Percentiles rank a stretch among this genome's conserved stretches.
Conservation (phyloP, 1,284 basidiomycete species). For the Apiotrichum brassicae region DNA sequence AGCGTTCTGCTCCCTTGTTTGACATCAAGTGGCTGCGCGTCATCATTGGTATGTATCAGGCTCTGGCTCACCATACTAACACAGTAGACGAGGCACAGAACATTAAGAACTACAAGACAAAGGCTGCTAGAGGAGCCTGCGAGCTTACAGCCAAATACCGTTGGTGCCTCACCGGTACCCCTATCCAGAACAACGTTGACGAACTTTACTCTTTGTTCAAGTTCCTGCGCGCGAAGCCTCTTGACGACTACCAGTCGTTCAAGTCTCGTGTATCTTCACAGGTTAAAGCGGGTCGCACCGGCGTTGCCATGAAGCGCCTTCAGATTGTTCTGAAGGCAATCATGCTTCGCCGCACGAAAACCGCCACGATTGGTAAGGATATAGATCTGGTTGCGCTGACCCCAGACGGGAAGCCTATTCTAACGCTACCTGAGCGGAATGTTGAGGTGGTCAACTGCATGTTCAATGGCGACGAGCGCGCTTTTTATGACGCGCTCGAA, state of each 20-base stretch:
- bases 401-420: constrained; percentile 72
- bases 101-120: constrained; percentile 88
- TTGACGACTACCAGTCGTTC: constrained; percentile 74
- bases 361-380: constrained; percentile 54
- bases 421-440: constrained; percentile 70
- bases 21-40: constrained; percentile 75
- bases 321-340: constrained; percentile 77
- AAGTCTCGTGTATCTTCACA: constrained; percentile 71
- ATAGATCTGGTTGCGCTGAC: constrained; percentile 1
- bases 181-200: constrained; percentile 83
- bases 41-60: constrained; percentile 71
- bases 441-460: constrained; percentile 67
- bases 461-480: constrained; percentile 66
- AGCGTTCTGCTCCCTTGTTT: constrained; percentile 61
- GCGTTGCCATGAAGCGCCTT: constrained; percentile 71
- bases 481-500: constrained; percentile 76
- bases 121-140: constrained; percentile 73
- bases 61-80: too few relatives aligned
- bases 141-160: constrained; percentile 69
- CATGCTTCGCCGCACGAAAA: constrained; percentile 88
- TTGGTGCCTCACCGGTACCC: constrained; percentile 88
- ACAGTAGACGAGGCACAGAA: constrained; percentile 88
- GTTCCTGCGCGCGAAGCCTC: constrained; percentile 77
- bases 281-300: constrained; percentile 64
- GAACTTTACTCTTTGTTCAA: constrained; percentile 86